Conservation (phyloP, 805 yeast species). For the Yamadazyma sp. region DNA sequence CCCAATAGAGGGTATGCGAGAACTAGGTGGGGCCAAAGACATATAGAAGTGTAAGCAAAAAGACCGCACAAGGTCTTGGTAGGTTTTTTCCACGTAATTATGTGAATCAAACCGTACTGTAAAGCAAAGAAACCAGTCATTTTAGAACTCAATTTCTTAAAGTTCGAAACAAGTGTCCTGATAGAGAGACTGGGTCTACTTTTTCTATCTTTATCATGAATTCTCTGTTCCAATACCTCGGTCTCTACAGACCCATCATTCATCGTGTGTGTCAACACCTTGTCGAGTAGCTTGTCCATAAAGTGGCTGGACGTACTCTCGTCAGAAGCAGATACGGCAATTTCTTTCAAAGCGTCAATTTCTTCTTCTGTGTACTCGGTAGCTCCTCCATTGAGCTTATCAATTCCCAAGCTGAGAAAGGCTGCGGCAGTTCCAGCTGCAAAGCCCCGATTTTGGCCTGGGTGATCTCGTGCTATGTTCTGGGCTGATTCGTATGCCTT, state of each 20-base stretch:
- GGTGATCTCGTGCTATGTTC: slow-evolving; percentile 24
- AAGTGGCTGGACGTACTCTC: slow-evolving; percentile 42
- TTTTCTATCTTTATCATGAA: slow-evolving; percentile 45
- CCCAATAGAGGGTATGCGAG: slow-evolving; percentile 61
- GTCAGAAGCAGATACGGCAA: slow-evolving; percentile 33
- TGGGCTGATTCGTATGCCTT: slow-evolving; percentile 26
- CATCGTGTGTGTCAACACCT: slow-evolving; percentile 48
- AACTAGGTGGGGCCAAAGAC: slow-evolving; percentile 70
- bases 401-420: slow-evolving; percentile 32
- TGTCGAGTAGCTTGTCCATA: slow-evolving; percentile 57
- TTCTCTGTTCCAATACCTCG: slow-evolving; percentile 39
- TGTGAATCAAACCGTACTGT: slow-evolving; percentile 59
- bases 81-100: slow-evolving; percentile 76
- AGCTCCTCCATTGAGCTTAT: slow-evolving; percentile 17
- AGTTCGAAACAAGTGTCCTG: slow-evolving; percentile 53
- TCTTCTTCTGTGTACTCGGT: slow-evolving; percentile 27
- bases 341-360: slow-evolving; percentile 24
- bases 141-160: slow-evolving; percentile 54
- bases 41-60: slow-evolving; percentile 61
- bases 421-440: slow-evolving; percentile 42
- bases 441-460: slow-evolving; percentile 29
- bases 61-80: slow-evolving; percentile 62
- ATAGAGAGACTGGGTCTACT: slow-evolving; percentile 58
- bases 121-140: slow-evolving; percentile 56
- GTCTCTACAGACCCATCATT: slow-evolving; percentile 51